Base-by-base conservation (phyloP, 2,329 filamentous ascomycete species). In the Sclerotinia nivalis region DNA sequence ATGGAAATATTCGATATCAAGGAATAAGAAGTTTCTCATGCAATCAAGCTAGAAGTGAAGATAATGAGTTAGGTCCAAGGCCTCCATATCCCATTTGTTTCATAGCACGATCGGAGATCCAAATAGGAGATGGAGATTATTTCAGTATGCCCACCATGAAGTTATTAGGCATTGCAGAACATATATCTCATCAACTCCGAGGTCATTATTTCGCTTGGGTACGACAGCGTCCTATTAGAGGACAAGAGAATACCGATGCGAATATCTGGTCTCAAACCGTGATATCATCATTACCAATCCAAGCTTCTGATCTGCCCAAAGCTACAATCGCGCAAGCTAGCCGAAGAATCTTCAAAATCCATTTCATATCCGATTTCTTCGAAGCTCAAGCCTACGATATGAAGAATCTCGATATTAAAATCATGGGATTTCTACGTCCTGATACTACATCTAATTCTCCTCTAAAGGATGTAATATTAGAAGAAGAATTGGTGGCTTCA, bases 141-240 rank as follows among this genome's bases (percentile, higher is more conserved):
- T 78, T 84, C 8, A 83, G 83, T 0, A 80, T 84, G 2, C 86
- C 87, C 0, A 87, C 85, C 0, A 84, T 87, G 0, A 88, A 85
- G 70, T 77, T 91, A 2, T 74, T 75, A 0, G 83, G 82, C 13
- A 80, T 90, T 0, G 81, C 86, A 0, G 84, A 85, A 37, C 82
- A 86, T 47, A 77, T 90, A 54, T 80, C 83, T 31, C 79, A 85
- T 72, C 83, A 85, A 4, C 81, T 91, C 64, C 80, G 81, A 18
- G 90, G 89, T 0, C 83, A 89, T 9, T 92, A 89, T 74, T 87
- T 89, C 52, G 89, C 87, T 4, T 92, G 89, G 89, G 74, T 87
- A 2, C 72, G 80, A 81, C 4, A 76, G 77, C 4, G 65, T 81
- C 2, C 78, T 20, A 20, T 2, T 9, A 43, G 45, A 8, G 25